Percentiles rank a stretch among this genome's conserved stretches.
phyloP scores from a whole-genome alignment of 768 basidiomycete genomes.

The Nidula microcarpa region DNA sequence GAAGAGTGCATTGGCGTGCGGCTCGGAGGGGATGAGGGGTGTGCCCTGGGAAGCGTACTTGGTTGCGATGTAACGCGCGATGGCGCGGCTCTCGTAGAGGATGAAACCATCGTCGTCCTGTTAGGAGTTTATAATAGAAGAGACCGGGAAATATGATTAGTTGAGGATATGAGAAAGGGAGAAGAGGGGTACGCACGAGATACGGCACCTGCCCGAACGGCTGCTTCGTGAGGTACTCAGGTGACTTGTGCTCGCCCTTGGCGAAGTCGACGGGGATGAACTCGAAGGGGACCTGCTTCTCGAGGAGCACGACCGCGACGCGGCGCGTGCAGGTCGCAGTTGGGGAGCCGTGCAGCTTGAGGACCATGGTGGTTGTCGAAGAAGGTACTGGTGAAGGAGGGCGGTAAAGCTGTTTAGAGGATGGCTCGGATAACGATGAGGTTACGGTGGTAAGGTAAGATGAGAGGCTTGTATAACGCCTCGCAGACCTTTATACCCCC shows the following conservation, averaged over 20 bases:
- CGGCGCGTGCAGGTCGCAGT: slow-evolving; percentile 28
- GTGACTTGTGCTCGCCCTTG: slow-evolving; percentile 32
- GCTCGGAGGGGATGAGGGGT: slow-evolving; percentile 42
- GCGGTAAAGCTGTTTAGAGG: no score
- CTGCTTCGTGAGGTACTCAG: slow-evolving; percentile 31
- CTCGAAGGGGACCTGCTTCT: slow-evolving; percentile 41
- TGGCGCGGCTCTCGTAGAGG: slow-evolving; percentile 20
- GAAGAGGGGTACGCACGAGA: no score
- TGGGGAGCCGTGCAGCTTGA: not conserved
- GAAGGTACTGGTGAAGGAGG: no score
- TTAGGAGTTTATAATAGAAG: not conserved
- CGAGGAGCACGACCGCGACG: slow-evolving; percentile 36
- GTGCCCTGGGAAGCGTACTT: slow-evolving; percentile 54
- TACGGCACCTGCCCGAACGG: slow-evolving; percentile 48
- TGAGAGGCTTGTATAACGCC: no score
- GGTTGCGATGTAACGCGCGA: slow-evolving; percentile 52
- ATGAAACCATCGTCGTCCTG: slow-evolving; percentile 15
- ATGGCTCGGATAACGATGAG: no score
- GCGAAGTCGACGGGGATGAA: slow-evolving; percentile 26
- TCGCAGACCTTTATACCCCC: no score
- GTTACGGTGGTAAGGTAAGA: no score
- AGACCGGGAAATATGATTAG: not conserved
- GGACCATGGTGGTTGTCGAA: no score
- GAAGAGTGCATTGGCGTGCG: slow-evolving; percentile 37
- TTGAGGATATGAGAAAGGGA: no score